These are phyloP conservation scores for Cardamine chenopodiifolia DNA, from an alignment of 345 rosid species.

Conservation along the genomic window DNA sequence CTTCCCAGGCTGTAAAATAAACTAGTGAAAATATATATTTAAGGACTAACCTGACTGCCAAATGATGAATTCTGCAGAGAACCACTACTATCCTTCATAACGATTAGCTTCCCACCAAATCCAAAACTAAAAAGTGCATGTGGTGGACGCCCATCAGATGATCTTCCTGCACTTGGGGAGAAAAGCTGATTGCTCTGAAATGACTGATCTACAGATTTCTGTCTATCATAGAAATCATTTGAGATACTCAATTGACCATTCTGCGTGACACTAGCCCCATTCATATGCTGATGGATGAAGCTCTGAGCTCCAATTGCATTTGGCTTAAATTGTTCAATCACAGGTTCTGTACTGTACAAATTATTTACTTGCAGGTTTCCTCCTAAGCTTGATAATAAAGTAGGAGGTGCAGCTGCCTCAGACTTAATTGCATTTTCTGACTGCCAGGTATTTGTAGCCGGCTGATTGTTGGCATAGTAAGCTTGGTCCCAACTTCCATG, in stretches of 20 bases:
- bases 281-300: constrained; percentile 54
- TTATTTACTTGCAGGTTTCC: constrained; percentile 55
- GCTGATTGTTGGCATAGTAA: constrained; percentile 51
- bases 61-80: constrained; percentile 56
- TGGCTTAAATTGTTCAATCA: constrained; percentile 52
- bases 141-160: constrained; percentile 94
- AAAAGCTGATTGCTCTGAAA: constrained; percentile 61
- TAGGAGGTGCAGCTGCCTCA: too few relatives aligned
- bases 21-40: constrained; percentile 5
- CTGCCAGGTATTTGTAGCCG: constrained; percentile 51
- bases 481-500: constrained; percentile 56
- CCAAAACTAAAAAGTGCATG: constrained; percentile 92
- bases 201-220: constrained; percentile 54
- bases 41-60: constrained; percentile 74
- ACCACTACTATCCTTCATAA: constrained; percentile 60
- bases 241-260: constrained; percentile 54
- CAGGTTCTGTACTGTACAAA: constrained; percentile 47
- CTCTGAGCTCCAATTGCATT: constrained; percentile 50
- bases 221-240: constrained; percentile 55
- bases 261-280: constrained; percentile 53
- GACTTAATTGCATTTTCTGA: constrained; percentile 39
- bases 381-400: constrained; percentile 34
- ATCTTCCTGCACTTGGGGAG: constrained; percentile 60
- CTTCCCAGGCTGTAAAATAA: constrained; percentile 10
- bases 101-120: constrained; percentile 89